Percentiles rank a stretch among this genome's conserved stretches.
Conservation (phyloP, 352 stramenopile genomes). For the Globisporangium splendens region DNA sequence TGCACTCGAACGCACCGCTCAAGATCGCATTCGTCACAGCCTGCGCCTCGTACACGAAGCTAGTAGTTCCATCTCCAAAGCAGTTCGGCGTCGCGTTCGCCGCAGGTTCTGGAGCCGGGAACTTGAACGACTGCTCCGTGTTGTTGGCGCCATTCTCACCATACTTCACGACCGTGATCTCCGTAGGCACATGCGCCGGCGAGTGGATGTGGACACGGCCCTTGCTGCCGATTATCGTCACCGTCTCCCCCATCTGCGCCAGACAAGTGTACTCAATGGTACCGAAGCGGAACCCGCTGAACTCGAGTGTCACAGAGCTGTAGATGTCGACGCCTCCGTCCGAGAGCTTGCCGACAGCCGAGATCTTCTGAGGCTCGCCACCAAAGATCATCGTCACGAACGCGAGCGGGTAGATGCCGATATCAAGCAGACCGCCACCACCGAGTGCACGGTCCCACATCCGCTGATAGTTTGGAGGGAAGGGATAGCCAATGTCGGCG, state of each 20-base stretch:
- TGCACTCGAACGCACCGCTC: conserved; percentile 36
- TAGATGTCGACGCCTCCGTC: conserved; percentile 63
- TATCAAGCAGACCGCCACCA: conserved; percentile 64
- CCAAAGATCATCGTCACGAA: conserved; percentile 71
- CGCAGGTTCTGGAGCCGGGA: conserved; percentile 36
- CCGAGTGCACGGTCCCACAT: conserved; percentile 71
- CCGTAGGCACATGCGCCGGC: conserved; percentile 52
- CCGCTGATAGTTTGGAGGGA: conserved; percentile 32
- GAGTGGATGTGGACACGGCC: conserved; percentile 62
- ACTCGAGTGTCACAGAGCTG: conserved; percentile 48
- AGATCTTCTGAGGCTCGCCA: conserved; percentile 35
- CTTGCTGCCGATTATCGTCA: conserved; percentile 74
- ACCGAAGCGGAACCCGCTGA: conserved; percentile 36
- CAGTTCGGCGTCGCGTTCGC: conserved; percentile 16
- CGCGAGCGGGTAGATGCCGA: conserved; percentile 78
- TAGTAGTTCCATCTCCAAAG: conserved; percentile 35
- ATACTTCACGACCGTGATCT: conserved; percentile 36
- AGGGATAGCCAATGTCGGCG: conserved; percentile 57
- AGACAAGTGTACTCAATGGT: conserved; percentile 59
- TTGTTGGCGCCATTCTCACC: conserved; percentile 24
- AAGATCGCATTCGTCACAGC: conserved; percentile 61
- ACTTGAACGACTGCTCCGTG: conserved; percentile 28
- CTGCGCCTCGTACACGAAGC: conserved; percentile 78
- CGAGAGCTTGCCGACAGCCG: conserved; percentile 36
- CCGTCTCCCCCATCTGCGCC: conserved; percentile 53